Evolutionary conservation across 768 basidiomycete genomes (phyloP).

Genomic region (Lentinus tigrinus): DNA sequence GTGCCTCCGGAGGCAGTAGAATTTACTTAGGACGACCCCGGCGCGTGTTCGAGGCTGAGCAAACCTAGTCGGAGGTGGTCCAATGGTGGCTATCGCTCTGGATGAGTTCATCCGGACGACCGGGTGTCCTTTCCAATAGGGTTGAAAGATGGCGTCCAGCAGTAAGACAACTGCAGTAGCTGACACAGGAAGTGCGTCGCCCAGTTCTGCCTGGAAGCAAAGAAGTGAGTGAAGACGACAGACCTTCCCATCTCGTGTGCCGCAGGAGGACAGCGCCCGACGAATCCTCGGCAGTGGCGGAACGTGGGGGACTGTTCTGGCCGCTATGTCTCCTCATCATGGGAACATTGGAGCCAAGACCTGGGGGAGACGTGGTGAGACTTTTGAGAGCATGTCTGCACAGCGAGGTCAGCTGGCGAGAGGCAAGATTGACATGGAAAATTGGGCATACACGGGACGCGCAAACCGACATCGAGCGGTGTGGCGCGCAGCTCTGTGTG

Average conservation of each 20-base stretch:
- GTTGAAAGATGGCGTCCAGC: constrained; percentile 6
- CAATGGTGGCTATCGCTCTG: background rate
- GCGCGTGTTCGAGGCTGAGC: background rate
- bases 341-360: background rate
- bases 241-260: constrained; percentile 4
- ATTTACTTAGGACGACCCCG: background rate
- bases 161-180: background rate
- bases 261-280: constrained; percentile 7
- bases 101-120: background rate
- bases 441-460: background rate
- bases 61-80: background rate
- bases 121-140: background rate
- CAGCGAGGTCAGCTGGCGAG: background rate
- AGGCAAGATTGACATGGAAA: background rate
- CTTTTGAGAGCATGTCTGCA: background rate
- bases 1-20: background rate
- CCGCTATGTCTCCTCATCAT: background rate
- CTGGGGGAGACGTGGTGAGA: background rate
- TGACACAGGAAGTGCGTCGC: background rate
- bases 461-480: background rate
- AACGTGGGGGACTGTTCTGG: background rate
- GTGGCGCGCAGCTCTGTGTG: background rate
- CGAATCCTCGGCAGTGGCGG: background rate
- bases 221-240: constrained; percentile 2
- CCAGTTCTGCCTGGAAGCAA: constrained; percentile 1